These are phyloP conservation scores for Amphichorda felina DNA, from an alignment of 2,329 filamentous ascomycete genomes.

Conservation along the genomic window DNA sequence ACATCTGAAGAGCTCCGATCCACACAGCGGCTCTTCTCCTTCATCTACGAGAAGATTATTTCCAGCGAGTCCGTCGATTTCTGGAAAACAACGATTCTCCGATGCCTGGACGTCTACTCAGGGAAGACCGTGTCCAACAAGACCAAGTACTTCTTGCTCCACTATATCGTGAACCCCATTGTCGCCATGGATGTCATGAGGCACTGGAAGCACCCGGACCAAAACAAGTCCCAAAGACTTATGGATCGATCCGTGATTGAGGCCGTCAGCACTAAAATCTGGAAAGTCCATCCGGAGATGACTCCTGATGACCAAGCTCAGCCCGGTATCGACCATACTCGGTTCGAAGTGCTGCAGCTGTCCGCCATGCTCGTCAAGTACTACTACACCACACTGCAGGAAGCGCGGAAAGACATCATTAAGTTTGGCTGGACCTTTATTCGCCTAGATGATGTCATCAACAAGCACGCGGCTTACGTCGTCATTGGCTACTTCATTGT, in stretches of 20 bases:
- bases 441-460: conserved; percentile 94
- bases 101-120: conserved; percentile 80
- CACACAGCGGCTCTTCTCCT: conserved; percentile 63
- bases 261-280: conserved; percentile 82
- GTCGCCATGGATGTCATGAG: conserved; percentile 93
- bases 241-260: conserved; percentile 84
- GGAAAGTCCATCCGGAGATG: conserved; percentile 80
- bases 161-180: conserved; percentile 89
- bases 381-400: conserved; percentile 75
- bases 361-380: conserved; percentile 95
- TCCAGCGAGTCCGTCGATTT: conserved; percentile 76
- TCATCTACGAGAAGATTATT: conserved; percentile 79
- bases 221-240: conserved; percentile 50
- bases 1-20: conserved; percentile 73
- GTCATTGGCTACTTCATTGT: conserved; percentile 97
- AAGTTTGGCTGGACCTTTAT: conserved; percentile 99
- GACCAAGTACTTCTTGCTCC: conserved; percentile 86
- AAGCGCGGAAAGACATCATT: conserved; percentile 93
- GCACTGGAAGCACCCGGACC: conserved; percentile 53
- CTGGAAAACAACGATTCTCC: conserved; percentile 69
- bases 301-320: conserved; percentile 72
- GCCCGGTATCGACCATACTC: conserved; percentile 83
- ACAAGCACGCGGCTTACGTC: conserved; percentile 96
- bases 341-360: conserved; percentile 91
- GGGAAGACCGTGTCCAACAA: conserved; percentile 70